phyloP scores from a whole-genome alignment of 768 basidiomycete species.

The Crepidotus variabilis region DNA sequence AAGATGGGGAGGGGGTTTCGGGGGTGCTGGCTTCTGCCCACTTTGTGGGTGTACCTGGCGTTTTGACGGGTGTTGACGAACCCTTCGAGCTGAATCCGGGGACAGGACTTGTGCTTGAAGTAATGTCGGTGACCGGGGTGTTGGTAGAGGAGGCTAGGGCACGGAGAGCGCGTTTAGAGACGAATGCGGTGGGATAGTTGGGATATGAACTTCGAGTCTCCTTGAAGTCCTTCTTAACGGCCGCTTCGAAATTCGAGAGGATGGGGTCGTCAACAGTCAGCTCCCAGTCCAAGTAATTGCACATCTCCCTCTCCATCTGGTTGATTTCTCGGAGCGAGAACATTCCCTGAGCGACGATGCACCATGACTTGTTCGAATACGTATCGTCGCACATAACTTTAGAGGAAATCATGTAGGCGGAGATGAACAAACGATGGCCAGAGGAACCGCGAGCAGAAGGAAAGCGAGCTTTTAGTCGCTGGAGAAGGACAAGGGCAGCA shows the following conservation, averaged over 20 bases:
- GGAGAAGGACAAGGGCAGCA: slow-evolving; percentile 65
- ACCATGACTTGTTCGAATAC: slow-evolving; percentile 92
- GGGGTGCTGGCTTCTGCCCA: slow-evolving; percentile 30
- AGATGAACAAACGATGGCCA: slow-evolving; percentile 86
- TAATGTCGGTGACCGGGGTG: too few species aligned
- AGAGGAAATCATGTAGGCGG: slow-evolving; percentile 89
- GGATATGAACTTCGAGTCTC: slow-evolving; percentile 53
- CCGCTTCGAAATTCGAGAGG: slow-evolving; percentile 55
- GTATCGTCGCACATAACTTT: slow-evolving; percentile 96
- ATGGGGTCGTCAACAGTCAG: slow-evolving; percentile 66
- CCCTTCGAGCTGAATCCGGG: slow-evolving; percentile 40
- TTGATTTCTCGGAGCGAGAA: slow-evolving; percentile 81
- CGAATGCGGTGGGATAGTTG: too few species aligned
- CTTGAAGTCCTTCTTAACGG: slow-evolving; percentile 57
- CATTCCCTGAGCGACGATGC: slow-evolving; percentile 85
- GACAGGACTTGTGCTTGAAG: slow-evolving; percentile 42
- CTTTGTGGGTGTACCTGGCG: slow-evolving; percentile 27
- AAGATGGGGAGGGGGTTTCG: slow-evolving; percentile 56
- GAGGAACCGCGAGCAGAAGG: slow-evolving; percentile 88
- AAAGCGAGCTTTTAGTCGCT: slow-evolving; percentile 87
- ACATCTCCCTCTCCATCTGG: too few species aligned
- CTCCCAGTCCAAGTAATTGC: too few species aligned
- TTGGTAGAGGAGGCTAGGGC: slow-evolving; percentile 36
- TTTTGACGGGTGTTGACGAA: slow-evolving; percentile 27
- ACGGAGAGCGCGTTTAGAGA: slow-evolving; percentile 56